Evolutionary conservation across 2,329 filamentous ascomycete genomes (phyloP).

Genomic region (Penicillium sp.): DNA sequence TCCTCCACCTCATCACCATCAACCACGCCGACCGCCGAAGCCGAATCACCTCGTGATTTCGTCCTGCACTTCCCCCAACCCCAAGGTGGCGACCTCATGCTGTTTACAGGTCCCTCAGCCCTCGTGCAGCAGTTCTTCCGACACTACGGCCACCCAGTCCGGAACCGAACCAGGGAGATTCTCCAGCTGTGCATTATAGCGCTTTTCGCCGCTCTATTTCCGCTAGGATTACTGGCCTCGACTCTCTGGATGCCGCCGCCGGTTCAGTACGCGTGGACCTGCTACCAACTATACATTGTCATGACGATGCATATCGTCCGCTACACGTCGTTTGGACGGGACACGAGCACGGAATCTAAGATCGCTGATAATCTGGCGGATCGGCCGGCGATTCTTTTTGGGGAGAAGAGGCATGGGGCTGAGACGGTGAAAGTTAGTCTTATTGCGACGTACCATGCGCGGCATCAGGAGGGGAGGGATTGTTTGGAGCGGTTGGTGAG

Average conservation of each 20-base stretch:
- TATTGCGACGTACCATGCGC: not conserved
- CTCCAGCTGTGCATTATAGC: not conserved
- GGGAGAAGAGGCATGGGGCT: not conserved
- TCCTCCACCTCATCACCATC: not conserved
- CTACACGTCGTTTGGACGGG: not conserved
- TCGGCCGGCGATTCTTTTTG: not conserved
- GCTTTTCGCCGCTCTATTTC: not conserved
- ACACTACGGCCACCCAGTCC: not conserved
- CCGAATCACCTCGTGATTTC: not conserved
- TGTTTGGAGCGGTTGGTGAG: not conserved
- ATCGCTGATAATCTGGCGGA: not conserved
- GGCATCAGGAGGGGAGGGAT: not conserved
- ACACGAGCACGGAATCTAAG: not conserved
- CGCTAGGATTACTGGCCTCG: not conserved
- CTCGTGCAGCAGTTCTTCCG: not conserved
- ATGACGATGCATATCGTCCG: not conserved
- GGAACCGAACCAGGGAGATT: not conserved
- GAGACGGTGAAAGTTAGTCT: not conserved
- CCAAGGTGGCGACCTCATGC: not conserved
- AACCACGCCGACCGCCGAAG: not conserved
- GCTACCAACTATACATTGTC: not conserved
- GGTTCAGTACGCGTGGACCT: not conserved
- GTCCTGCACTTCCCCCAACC: not conserved
- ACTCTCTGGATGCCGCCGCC: not conserved
- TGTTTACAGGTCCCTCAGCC: not conserved